Base-by-base conservation (phyloP, 2,329 filamentous ascomycete genomes). In the Dichotomopilus funicola region DNA sequence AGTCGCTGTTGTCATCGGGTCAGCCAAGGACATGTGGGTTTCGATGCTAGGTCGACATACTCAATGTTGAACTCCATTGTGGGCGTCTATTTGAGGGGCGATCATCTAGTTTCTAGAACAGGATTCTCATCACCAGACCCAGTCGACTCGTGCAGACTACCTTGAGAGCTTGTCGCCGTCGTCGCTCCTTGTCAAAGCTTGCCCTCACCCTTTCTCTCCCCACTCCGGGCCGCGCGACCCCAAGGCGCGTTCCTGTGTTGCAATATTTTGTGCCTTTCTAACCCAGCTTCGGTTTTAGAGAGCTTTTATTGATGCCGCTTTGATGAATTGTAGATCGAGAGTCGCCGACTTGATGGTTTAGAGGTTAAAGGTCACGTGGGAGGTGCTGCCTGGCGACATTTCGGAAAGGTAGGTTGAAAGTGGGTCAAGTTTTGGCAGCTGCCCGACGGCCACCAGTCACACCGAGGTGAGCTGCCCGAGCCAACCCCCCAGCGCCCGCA, bases 41-140 rank as follows among this genome's bases (percentile, higher is more conserved):
- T n/a, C 34, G 42, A 9, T 2, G 12, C 8, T 27, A 43, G 6
- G 38, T 13, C 6, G 19, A 53, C 70, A 46, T 70, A 78, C 76
- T 78, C 76, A 48, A 79, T 78, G 53, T 75, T 76, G 66, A 79
- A 79, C 68, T 75, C 77, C 76, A 79, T 78, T 55, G 57, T 70
- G 68, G 51, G 37, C 40, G 40, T 50, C 10, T 59, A 49, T 34
- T 37, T 38, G 33, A 13, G 38, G 35, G 11, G 36, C 35, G 41
- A 52, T 4, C 33, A 9, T 38, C 45, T 49, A 40, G 13, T 41
- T 4, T 34, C 47, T 5, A 12, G 5, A 31, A 35, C 27, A 31
- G 36, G 31, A 11, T 35, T 49, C 37, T 48, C 19, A 47, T 49
- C 19, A 45, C 38, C 11, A 40, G 12, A 35, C 33, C 31, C 10